Evolutionary conservation across 164 flowering plant species (phyloP).

Genomic region (Vitis amurensis): DNA sequence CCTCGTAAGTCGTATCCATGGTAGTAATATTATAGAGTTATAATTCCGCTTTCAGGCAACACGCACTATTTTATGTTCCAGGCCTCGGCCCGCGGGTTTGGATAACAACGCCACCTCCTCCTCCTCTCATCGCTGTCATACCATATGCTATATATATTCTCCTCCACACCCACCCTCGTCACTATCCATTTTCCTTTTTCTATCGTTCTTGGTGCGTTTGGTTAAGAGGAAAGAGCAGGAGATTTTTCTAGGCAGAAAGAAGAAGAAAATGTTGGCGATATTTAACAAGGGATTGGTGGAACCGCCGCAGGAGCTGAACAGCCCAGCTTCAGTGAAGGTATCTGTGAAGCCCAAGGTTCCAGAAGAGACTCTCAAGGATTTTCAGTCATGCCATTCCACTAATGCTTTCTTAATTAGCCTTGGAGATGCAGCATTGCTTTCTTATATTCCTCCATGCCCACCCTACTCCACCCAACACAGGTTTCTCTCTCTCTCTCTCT

Average conservation of each 20-base stretch:
- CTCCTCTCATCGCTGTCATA: neutral
- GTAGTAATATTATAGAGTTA: neutral
- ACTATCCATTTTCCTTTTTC: neutral
- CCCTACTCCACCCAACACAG: conserved; percentile 31
- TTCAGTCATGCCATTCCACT: conserved; percentile 26
- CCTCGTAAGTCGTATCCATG: too few relatives aligned
- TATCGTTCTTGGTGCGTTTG: neutral
- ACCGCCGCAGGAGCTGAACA: conserved; percentile 57
- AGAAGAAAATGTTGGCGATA: conserved; percentile 53
- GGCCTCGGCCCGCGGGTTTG: conserved; percentile 1
- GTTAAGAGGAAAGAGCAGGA: neutral
- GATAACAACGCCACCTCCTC: conserved; percentile 24
- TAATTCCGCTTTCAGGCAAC: neutral
- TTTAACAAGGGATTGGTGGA: conserved; percentile 49
- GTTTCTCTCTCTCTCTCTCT: conserved; percentile 24
- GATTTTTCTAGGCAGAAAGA: neutral
- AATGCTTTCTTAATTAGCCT: conserved; percentile 41
- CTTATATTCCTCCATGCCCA: conserved; percentile 31
- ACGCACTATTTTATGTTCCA: neutral
- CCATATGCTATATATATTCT: conserved; percentile 9
- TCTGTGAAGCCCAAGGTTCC: conserved; percentile 38
- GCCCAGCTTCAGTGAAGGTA: conserved; percentile 33
- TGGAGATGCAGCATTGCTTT: conserved; percentile 38
- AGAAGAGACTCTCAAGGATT: conserved; percentile 37
- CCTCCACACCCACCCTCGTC: neutral